A percentile compares a stretch with the other conserved stretches of the same genome.
Conservation (phyloP, 345 rosid species). For the Trapa incisa region DNA sequence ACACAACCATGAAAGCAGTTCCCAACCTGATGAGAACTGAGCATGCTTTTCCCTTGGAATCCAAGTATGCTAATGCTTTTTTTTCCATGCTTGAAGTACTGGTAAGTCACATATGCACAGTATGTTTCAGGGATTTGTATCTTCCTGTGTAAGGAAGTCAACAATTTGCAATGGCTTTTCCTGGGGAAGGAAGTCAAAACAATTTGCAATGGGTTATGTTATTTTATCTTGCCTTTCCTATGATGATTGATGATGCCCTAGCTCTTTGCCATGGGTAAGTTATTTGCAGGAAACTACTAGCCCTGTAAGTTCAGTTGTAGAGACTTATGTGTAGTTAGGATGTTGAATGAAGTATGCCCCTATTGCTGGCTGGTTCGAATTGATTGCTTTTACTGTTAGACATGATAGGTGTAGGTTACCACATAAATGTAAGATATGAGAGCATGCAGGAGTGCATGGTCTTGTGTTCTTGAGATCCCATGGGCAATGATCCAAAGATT, state of each 20-base stretch:
- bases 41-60: neutral
- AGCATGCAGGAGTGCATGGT: too few relatives aligned
- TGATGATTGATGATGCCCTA: neutral
- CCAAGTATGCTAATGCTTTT: neutral
- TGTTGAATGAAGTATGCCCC: neutral
- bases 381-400: too few relatives aligned
- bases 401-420: too few relatives aligned
- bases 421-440: too few relatives aligned
- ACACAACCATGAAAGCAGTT: constrained; percentile 20
- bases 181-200: too few relatives aligned
- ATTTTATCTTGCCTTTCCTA: neutral
- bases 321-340: neutral
- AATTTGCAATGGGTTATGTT: neutral
- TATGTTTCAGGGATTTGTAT: neutral
- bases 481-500: too few relatives aligned
- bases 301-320: too few relatives aligned
- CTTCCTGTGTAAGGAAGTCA: neutral
- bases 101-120: constrained; percentile 4
- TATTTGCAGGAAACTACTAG: neutral
- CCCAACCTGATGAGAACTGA: constrained; percentile 25
- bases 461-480: too few relatives aligned
- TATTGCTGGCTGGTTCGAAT: too few relatives aligned
- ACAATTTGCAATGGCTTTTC: neutral
- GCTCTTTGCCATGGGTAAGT: neutral
- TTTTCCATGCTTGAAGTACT: neutral